Percentiles rank a stretch among this genome's conserved stretches.
These are phyloP conservation scores for Ajuga reptans DNA, from an alignment of 305 asterid genomes.

Conservation along the genomic window DNA sequence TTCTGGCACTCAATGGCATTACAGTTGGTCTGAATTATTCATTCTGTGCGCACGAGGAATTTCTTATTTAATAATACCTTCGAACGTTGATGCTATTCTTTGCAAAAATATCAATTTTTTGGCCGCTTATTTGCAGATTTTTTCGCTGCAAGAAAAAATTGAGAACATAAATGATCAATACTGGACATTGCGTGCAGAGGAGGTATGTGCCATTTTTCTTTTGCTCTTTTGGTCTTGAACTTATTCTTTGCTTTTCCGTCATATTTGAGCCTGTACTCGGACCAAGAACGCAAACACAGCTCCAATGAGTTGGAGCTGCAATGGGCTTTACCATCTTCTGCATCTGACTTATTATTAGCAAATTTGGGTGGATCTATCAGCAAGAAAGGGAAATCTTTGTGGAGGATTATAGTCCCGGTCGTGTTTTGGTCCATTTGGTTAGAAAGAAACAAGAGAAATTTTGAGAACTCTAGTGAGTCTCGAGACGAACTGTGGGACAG, in stretches of 20 bases:
- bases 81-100: constrained; percentile 7
- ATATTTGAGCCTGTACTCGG: not conserved
- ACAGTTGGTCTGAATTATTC: not conserved
- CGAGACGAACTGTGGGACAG: not conserved
- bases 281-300: not conserved
- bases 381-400: not conserved
- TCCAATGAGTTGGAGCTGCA: not conserved
- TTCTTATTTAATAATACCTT: not conserved
- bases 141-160: constrained; percentile 43
- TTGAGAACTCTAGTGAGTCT: not conserved
- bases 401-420: not conserved
- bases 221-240: not conserved
- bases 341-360: not conserved
- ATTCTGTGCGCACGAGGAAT: not conserved
- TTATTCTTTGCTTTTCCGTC: not conserved
- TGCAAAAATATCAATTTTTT: not conserved
- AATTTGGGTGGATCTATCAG: not conserved
- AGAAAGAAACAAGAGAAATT: not conserved
- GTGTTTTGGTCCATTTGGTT: not conserved
- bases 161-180: constrained; percentile 55
- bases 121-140: constrained; percentile 32
- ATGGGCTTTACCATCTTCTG: not conserved
- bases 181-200: constrained; percentile 52
- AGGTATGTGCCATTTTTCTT: constrained; percentile 24
- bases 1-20: not conserved